Percentiles rank a stretch among this genome's conserved stretches.
Conservation (phyloP, 2,329 filamentous ascomycete genomes). For the Chaetomiaceae sp. region DNA sequence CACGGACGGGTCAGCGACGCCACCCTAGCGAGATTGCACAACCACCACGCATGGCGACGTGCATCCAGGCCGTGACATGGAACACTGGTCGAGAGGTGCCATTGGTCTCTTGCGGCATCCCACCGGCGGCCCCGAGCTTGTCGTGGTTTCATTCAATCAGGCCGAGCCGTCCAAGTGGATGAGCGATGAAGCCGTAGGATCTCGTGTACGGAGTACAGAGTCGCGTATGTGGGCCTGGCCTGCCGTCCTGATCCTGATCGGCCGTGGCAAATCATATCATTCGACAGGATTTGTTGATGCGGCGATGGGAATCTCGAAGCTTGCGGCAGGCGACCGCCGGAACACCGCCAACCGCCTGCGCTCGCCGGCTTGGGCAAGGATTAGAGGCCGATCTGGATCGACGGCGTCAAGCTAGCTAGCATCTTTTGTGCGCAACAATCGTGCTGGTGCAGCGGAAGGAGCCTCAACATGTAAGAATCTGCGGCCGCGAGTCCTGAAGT, state of each 20-base stretch:
- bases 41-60: not conserved
- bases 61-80: not conserved
- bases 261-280: not conserved
- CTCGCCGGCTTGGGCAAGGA: too few relatives aligned
- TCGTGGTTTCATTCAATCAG: not conserved
- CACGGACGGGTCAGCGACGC: too few relatives aligned
- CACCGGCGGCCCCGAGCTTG: not conserved
- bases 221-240: too few relatives aligned
- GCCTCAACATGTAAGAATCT: too few relatives aligned
- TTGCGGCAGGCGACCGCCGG: too few relatives aligned
- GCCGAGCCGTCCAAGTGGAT: not conserved
- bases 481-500: too few relatives aligned
- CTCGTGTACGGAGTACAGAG: too few relatives aligned
- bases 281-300: too few relatives aligned
- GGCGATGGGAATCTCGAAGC: too few relatives aligned
- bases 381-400: not conserved
- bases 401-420: not conserved
- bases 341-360: not conserved
- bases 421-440: not conserved
- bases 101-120: not conserved
- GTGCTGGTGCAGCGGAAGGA: too few relatives aligned
- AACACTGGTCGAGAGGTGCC: not conserved
- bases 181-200: too few relatives aligned
- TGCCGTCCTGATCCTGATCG: too few relatives aligned
- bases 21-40: conserved; percentile 4